A percentile compares a stretch with the other conserved stretches of the same genome.
Evolutionary conservation across 179 eudicot genomes (phyloP).

Genomic region (Vitellaria paradoxa): DNA sequence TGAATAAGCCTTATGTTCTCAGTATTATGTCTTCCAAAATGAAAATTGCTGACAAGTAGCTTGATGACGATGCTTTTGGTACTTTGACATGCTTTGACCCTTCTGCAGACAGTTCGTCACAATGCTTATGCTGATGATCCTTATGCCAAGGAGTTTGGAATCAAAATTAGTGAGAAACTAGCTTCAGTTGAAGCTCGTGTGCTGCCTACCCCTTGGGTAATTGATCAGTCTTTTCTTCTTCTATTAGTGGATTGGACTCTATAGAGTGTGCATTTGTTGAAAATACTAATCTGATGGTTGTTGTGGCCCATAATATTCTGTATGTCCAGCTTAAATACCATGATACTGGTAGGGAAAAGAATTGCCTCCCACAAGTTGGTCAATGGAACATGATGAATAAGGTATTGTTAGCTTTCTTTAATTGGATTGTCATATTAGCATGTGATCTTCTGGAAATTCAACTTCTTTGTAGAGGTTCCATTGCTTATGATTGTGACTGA

Average conservation of each 20-base stretch:
- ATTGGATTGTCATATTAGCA: background rate
- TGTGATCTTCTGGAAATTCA: background rate
- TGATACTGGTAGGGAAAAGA: slow-evolving; percentile 82
- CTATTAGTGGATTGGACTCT: background rate
- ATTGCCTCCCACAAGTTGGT: slow-evolving; percentile 85
- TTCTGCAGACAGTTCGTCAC: slow-evolving; percentile 66
- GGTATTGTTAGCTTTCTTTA: slow-evolving; percentile 24
- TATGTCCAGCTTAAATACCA: slow-evolving; percentile 74
- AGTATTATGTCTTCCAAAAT: too few relatives aligned
- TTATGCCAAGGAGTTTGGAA: slow-evolving; percentile 87
- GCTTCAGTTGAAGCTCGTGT: slow-evolving; percentile 91
- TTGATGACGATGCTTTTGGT: background rate
- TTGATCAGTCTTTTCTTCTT: background rate
- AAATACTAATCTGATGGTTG: slow-evolving; percentile 4
- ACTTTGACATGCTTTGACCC: slow-evolving; percentile 1
- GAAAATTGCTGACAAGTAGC: background rate
- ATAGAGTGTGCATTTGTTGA: background rate
- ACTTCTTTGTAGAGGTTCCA: background rate
- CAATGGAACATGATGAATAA: slow-evolving; percentile 99
- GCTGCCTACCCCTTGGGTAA: slow-evolving; percentile 91
- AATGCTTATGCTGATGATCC: slow-evolving; percentile 82
- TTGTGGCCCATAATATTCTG: background rate
- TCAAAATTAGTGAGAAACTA: slow-evolving; percentile 71
- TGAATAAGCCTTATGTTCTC: background rate
- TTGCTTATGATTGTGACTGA: background rate